Evolutionary conservation across 2,329 filamentous ascomycete species (phyloP).

Genomic region (Alternaria incomplexa): DNA sequence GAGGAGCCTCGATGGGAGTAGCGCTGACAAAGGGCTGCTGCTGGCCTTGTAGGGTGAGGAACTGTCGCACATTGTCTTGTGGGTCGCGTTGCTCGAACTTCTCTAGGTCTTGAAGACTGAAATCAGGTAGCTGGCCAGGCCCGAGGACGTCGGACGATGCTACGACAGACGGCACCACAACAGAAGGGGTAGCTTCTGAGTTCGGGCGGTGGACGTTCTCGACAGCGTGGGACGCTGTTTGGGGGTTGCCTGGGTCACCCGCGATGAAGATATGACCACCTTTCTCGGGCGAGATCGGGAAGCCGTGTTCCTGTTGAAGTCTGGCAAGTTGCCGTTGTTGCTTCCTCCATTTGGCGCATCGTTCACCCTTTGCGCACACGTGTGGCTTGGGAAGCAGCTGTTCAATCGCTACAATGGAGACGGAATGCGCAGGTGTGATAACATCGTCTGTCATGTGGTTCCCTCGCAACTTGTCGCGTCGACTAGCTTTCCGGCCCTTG

Average conservation of each 20-base stretch:
- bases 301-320: constrained; percentile 73
- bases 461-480: constrained; percentile 42
- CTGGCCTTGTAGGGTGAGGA: constrained; percentile 81
- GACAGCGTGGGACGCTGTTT: constrained; percentile 63
- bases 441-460: constrained; percentile 61
- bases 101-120: constrained; percentile 76
- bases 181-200: constrained; percentile 71
- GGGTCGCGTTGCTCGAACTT: constrained; percentile 76
- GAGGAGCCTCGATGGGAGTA: constrained; percentile 63
- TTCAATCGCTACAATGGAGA: constrained; percentile 91
- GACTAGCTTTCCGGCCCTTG: constrained; percentile 40
- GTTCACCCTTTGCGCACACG: constrained; percentile 83
- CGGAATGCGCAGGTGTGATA: constrained; percentile 80
- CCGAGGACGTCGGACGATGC: constrained; percentile 92
- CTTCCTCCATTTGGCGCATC: constrained; percentile 81
- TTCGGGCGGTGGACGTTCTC: constrained; percentile 67
- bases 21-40: constrained; percentile 67
- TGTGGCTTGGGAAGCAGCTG: constrained; percentile 86
- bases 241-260: constrained; percentile 78
- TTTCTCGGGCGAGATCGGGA: constrained; percentile 67
- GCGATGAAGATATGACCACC: constrained; percentile 76
- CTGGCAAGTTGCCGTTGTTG: constrained; percentile 78
- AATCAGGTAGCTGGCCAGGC: constrained; percentile 66
- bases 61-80: constrained; percentile 92
- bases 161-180: constrained; percentile 67